Base-by-base conservation (phyloP, 2,329 filamentous ascomycete species). In the Esteya vermicola region DNA sequence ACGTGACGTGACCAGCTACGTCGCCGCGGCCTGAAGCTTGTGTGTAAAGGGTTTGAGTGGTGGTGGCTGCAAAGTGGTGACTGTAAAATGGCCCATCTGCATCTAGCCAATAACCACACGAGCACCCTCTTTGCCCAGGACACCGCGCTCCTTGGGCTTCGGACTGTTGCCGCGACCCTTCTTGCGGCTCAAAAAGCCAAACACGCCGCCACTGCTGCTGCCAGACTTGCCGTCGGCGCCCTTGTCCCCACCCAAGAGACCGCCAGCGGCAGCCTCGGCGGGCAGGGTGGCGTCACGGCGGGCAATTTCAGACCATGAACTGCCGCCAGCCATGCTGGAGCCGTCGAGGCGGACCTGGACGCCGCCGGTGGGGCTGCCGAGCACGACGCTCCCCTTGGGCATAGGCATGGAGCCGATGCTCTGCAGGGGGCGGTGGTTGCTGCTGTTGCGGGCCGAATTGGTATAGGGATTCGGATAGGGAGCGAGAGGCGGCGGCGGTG, bases 111-210 rank as follows among this genome's bases (percentile, higher is more conserved):
- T 81, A 42, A 89, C 73, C 47, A 85, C 79, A 55, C 91, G 72
- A 10, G 91, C 88, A 14, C 91, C 91, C 57, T 96, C 88, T 56
- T 96, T 96, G 42, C 91, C 91, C 43, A 98, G 56, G 8, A 98
- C 88, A 43, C 91, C 91, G 41, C 85, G 75, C 62, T 96, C 88
- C 57, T 85, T 89, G 21, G 88, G 88, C 63, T 94, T 95, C 2
- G 91, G 91, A 56, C 86, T 95, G 58, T 86, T 78, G 41, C 86
- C 85, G 47, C 88, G 71, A 22, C 88, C 85, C 64, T 85, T 94
- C 64, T 93, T 94, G 52, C 88, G 72, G 48, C 75, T 84, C 45
- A 96, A 67, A 57, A 98, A 93, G 2, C 85, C 84, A 48, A 96
- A 80, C 70, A 95, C 89, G 39, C 88, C 85, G 16, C 79, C 77